These are phyloP conservation scores for Globisporangium carolinianum DNA, from an alignment of 352 stramenopile genomes.

Conservation along the genomic window DNA sequence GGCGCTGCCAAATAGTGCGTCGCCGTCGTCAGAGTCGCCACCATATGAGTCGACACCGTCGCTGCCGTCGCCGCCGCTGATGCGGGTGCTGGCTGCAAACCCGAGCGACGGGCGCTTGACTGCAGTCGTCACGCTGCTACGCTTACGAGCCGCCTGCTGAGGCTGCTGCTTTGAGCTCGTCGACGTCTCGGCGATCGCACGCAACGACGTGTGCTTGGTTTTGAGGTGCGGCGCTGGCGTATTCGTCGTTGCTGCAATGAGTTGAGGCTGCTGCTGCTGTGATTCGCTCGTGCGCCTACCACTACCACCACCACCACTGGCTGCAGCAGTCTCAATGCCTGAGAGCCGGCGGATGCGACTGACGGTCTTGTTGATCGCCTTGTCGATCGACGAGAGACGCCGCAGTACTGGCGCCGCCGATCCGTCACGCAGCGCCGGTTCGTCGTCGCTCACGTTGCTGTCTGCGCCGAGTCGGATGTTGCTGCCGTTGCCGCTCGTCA, in stretches of 20 bases:
- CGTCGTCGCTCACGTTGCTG: conserved; percentile 10
- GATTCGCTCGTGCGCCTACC: background rate
- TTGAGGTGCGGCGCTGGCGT: conserved; percentile 1
- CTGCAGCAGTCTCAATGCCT: conserved; percentile 11
- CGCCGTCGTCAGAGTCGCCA: too few species aligned
- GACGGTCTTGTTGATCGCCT: conserved; percentile 54
- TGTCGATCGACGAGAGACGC: conserved; percentile 49
- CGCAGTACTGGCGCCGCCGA: conserved; percentile 21
- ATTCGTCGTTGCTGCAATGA: background rate
- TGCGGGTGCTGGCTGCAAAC: background rate
- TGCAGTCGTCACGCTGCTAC: background rate
- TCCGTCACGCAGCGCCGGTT: conserved; percentile 8
- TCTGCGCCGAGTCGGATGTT: background rate
- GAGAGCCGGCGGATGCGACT: conserved; percentile 50
- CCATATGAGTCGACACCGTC: too few species aligned
- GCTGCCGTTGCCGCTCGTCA: background rate
- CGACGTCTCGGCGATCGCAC: conserved; percentile 22
- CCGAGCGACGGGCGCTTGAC: too few species aligned
- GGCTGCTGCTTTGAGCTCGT: conserved; percentile 2
- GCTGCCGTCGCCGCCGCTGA: conserved; percentile 11
- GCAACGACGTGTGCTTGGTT: conserved; percentile 28
- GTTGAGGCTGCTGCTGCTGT: background rate
- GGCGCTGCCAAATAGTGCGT: background rate
- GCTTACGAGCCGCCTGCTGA: background rate
- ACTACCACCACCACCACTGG: background rate